Evolutionary conservation across 148 eudicot genomes (phyloP), one percentile per base, ranked within the genome.

Genomic region (Rhododendron molle): DNA sequence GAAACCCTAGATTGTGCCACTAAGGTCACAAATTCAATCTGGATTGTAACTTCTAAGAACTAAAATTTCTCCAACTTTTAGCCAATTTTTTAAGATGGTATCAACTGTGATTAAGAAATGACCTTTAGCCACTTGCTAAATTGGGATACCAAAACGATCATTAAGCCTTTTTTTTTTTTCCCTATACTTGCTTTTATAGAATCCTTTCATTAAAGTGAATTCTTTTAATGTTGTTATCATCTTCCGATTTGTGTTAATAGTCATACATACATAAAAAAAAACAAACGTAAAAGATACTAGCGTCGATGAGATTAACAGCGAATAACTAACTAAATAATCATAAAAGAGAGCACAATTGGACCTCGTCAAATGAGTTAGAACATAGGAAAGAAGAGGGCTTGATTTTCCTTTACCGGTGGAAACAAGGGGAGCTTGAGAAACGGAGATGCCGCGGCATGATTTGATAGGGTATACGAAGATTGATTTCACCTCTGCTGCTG

Each of bases 381-480:
- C 56, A 21, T 11, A 3, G 0, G 34, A 46, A 47, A 4, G 13
- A 12, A 47, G 7, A 30, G 8, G 26, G 46, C 26, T 12, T 76
- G 16, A 36, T 15, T 20, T 43, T 5, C 1, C 1, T 10, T 20
- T 83, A 94, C 98, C 98, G 77, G 95, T 96, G 72, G 96, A 43
- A 65, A 93, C 76, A 83, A 94, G 80, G 47, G 96, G 89, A 32
- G 98, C 97, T 79, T 92, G 91, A 87, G 96, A 56, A 86, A 96
- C 86, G 82, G 94, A 93, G 81, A 96, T 93, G 76, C 97, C 98
- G 46, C 92, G 91, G 83, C 98, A 96, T 1, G 97, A 96, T 88
- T 96, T 96, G 88, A 96, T 91, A 1, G 98, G 97, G 85, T 96
- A 96, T 8, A 96, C 86, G 49, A 90, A 88, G 26, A 96, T 88